Evolutionary conservation across 257 asterid species (phyloP), one percentile per base, ranked within the genome.

Genomic region (Solanum bukasovii): DNA sequence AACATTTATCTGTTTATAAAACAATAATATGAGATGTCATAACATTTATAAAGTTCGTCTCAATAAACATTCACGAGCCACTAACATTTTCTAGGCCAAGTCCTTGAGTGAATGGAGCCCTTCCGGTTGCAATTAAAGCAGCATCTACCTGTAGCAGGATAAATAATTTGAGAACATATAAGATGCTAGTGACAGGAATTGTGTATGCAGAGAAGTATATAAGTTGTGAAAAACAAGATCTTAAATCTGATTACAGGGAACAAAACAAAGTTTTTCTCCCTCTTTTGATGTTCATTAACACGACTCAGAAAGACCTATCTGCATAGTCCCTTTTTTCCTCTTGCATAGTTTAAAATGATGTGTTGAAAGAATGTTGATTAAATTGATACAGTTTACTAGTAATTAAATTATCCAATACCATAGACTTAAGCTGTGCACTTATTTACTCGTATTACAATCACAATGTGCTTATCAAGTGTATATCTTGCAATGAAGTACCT

Each of bases 61-160:
- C 38, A 87, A 73, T 68, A 79, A 86, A 89, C 31, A 23, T 90
- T 38, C 84, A 37, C 37, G n/a, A n/a, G 52, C 84, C 84, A 93
- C 98, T 87, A 79, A 97, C 98, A 91, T 96, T 97, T 92, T 96
- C 99, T 94, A 97, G 88, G 86, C 99, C 98, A 91, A 97, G 98
- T 91, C 98, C 99, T 84, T 92, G 93, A 14, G 99, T 96, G 88
- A 97, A 97, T 86, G 99, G 99, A 87, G 98, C 96, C 91, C 98
- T 96, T 90, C 99, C 98, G 4, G 99, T 97, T 82, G 99, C 98
- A 92, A 97, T 97, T 88, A 97, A 96, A 82, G 98, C 98, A 44
- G 98, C 98, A 95, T 97, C 99, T 63, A 97, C 98, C 99, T 97
- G 95, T 88, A 87, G 82, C 81, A 46, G 87, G 49, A 71, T 78